Evolutionary conservation across 164 flowering plant genomes (phyloP).

Genomic region (Warburgia ugandensis): DNA sequence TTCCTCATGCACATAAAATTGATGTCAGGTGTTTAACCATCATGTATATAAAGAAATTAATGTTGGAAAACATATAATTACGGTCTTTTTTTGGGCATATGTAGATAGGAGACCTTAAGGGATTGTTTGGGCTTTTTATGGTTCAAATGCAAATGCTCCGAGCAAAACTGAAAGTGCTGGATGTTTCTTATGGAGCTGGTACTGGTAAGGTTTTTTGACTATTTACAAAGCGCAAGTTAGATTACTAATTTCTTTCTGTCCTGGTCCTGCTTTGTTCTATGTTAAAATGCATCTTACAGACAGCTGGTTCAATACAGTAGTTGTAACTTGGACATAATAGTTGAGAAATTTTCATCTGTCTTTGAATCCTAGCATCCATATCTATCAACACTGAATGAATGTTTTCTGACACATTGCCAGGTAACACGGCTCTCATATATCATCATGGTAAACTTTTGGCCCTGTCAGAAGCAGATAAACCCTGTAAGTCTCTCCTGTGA

Average conservation of each 20-base stretch:
- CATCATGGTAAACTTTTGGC: slow-evolving; percentile 92
- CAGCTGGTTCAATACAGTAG: no score
- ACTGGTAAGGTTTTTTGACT: slow-evolving; percentile 42
- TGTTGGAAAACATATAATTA: no score
- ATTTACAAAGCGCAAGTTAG: not conserved
- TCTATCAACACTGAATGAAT: slow-evolving; percentile 7
- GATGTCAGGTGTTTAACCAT: no score
- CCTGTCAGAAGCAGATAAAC: slow-evolving; percentile 82
- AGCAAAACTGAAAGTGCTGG: slow-evolving; percentile 68
- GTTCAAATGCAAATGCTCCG: slow-evolving; percentile 68
- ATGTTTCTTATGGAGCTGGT: slow-evolving; percentile 66
- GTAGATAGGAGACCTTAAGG: slow-evolving; percentile 92
- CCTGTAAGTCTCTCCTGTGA: slow-evolving; percentile 52
- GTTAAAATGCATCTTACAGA: no score
- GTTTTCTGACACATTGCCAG: slow-evolving; percentile 30
- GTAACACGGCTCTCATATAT: slow-evolving; percentile 80
- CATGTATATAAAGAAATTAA: no score
- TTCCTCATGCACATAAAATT: no score
- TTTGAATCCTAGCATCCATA: slow-evolving; percentile 5
- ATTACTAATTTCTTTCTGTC: no score
- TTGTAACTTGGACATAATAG: no score
- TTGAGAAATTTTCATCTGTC: not conserved
- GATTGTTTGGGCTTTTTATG: slow-evolving; percentile 73
- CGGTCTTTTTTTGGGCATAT: no score
- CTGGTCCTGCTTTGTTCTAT: not conserved